Conservation (phyloP, 208 protist genomes). For the Crithidia expoeki region DNA sequence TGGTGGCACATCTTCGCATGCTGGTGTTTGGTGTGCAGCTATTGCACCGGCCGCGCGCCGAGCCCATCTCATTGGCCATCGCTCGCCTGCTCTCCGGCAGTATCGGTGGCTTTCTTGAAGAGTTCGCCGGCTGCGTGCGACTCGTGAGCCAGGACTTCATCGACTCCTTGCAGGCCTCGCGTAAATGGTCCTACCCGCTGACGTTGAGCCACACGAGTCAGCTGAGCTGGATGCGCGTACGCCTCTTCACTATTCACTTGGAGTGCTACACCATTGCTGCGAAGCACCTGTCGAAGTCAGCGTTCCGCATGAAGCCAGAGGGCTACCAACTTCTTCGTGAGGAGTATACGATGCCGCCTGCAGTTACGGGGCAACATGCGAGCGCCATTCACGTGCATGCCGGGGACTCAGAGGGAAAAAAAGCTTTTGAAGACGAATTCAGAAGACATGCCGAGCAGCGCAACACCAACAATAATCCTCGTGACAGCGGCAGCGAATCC, state of each 20-base stretch:
- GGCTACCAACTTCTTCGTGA: constrained; percentile 30
- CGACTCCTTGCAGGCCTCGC: constrained; percentile 33
- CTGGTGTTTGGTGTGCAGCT: constrained; percentile 42
- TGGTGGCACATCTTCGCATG: constrained; percentile 25
- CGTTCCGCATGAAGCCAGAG: constrained; percentile 4
- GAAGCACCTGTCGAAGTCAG: constrained; percentile 7
- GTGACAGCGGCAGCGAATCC: neutral
- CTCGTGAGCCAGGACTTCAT: constrained; percentile 42
- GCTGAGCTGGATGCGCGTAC: constrained; percentile 29
- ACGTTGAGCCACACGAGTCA: constrained; percentile 31
- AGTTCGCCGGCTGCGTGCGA: constrained; percentile 33
- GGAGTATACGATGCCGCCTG: constrained; percentile 1
- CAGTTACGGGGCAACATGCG: neutral
- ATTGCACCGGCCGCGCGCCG: constrained; percentile 31
- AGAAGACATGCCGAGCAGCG: too few species aligned
- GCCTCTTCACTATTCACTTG: constrained; percentile 29
- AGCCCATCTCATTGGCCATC: neutral
- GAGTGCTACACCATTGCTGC: constrained; percentile 36
- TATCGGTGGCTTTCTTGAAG: constrained; percentile 30
- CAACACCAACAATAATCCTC: neutral
- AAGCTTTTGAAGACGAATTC: neutral
- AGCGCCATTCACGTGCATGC: neutral
- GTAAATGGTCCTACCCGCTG: constrained; percentile 37
- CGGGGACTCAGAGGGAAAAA: neutral
- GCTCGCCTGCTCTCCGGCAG: constrained; percentile 23